Conservation (phyloP, 2,329 filamentous ascomycete species). For the Sordariomycetes sp. region DNA sequence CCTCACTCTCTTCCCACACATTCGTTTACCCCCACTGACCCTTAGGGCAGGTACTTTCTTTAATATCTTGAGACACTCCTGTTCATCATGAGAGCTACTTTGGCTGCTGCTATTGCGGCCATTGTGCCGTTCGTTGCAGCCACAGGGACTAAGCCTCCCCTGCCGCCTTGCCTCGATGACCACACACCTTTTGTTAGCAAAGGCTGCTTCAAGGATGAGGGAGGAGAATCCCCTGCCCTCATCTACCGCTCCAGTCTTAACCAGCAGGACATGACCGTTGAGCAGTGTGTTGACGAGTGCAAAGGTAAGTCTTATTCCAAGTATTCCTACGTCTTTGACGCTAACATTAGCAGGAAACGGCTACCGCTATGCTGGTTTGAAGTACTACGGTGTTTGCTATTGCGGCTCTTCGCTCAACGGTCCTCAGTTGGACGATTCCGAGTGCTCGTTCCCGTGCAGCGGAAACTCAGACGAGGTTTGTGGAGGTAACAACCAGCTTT, state of each 20-base stretch:
- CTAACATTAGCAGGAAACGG: slow-evolving; percentile 28
- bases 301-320: slow-evolving; percentile 26
- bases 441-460: slow-evolving; percentile 49
- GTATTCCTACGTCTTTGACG: background rate
- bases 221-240: slow-evolving; percentile 22
- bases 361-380: slow-evolving; percentile 40
- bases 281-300: slow-evolving; percentile 37
- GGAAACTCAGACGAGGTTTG: slow-evolving; percentile 35
- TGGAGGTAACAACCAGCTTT: slow-evolving; percentile 36
- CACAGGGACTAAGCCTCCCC: slow-evolving; percentile 31
- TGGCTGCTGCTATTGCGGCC: slow-evolving; percentile 27
- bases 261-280: slow-evolving; percentile 32
- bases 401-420: slow-evolving; percentile 41
- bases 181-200: slow-evolving; percentile 38
- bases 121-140: slow-evolving; percentile 19
- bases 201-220: slow-evolving; percentile 37
- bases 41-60: too few species aligned
- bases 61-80: too few species aligned
- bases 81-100: slow-evolving; percentile 21
- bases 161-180: slow-evolving; percentile 32
- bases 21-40: too few species aligned
- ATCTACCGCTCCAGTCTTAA: slow-evolving; percentile 29
- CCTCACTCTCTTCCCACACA: too few species aligned
- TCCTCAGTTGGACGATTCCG: slow-evolving; percentile 38
- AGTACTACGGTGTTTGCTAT: slow-evolving; percentile 44